phyloP scores from a whole-genome alignment of 768 basidiomycete genomes.

The Daedaleopsis nitida region DNA sequence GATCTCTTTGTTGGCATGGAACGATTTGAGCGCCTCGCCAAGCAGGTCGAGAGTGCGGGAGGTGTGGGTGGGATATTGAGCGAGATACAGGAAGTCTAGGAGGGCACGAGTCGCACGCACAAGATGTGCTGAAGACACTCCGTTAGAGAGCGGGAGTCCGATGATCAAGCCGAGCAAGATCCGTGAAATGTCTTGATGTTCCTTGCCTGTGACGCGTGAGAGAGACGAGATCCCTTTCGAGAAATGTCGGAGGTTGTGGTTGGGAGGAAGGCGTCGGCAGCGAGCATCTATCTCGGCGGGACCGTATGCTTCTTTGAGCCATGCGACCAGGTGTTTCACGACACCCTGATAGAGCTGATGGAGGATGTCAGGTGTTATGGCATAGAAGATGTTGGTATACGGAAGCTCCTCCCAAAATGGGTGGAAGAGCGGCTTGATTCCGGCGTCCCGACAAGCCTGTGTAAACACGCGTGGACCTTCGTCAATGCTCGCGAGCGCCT shows the following conservation, averaged over 20 bases:
- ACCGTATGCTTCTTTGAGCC: slow-evolving; percentile 20
- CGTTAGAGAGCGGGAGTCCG: slow-evolving; percentile 15
- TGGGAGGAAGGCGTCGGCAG: slow-evolving; percentile 21
- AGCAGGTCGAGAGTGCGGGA: slow-evolving; percentile 11
- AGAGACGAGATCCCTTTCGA: slow-evolving; percentile 23
- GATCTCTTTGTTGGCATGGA: slow-evolving; percentile 26
- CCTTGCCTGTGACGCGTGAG: slow-evolving; percentile 23
- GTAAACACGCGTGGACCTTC: slow-evolving; percentile 1
- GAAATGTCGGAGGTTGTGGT: slow-evolving; percentile 26
- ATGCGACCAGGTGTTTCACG: slow-evolving; percentile 28
- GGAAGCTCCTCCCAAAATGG: slow-evolving; percentile 31
- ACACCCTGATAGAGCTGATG: slow-evolving; percentile 34
- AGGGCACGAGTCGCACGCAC: slow-evolving; percentile 21
- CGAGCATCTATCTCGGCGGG: slow-evolving; percentile 21
- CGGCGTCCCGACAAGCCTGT: slow-evolving; percentile 16
- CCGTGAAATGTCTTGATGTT: slow-evolving; percentile 27
- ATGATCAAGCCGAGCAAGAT: slow-evolving; percentile 24
- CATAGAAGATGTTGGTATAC: slow-evolving; percentile 24
- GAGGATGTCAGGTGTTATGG: slow-evolving; percentile 31
- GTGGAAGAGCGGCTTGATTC: slow-evolving; percentile 23
- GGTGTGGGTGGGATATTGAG: slow-evolving; percentile 26
- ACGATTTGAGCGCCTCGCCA: slow-evolving; percentile 7
- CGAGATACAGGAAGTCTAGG: slow-evolving; percentile 29
- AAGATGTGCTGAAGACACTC: slow-evolving; percentile 8
- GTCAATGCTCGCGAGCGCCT: slow-evolving; percentile 2